phyloP scores from a whole-genome alignment of 306 rosid genomes.

The Abrus pulchellus region DNA sequence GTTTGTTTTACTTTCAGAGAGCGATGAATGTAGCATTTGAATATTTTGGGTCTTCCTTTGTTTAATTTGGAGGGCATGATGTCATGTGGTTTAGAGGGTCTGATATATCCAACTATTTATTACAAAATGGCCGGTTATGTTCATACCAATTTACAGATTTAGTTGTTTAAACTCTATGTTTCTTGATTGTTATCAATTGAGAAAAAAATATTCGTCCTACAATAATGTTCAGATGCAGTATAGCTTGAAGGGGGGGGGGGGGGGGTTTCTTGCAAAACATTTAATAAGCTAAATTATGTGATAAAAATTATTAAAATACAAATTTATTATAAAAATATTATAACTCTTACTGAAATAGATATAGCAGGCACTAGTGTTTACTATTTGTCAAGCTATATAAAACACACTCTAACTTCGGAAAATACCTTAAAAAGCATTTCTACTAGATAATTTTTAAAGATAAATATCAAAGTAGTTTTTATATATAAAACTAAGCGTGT shows the following conservation, averaged over 20 bases:
- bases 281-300: neutral
- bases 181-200: neutral
- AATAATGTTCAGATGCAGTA: neutral
- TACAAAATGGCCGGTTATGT: neutral
- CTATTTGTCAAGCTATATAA: neutral
- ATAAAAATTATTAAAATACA: too few species aligned
- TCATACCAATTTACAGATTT: neutral
- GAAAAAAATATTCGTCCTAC: neutral
- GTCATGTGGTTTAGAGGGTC: slow-evolving; percentile 4
- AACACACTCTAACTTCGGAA: neutral
- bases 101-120: slow-evolving; percentile 5
- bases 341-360: too few species aligned
- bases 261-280: neutral
- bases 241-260: neutral
- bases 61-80: slow-evolving; percentile 31
- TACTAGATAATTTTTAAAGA: neutral
- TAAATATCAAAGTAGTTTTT: neutral
- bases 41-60: slow-evolving; percentile 19
- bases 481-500: neutral
- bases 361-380: too few species aligned
- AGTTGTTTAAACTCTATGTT: neutral
- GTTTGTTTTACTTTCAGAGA: slow-evolving; percentile 9
- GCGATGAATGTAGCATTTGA: neutral
- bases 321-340: too few species aligned
- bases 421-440: neutral